Percentiles rank a stretch among this genome's conserved stretches.
phyloP scores from a whole-genome alignment of 441 rosid species.

The Metrosideros polymorpha region DNA sequence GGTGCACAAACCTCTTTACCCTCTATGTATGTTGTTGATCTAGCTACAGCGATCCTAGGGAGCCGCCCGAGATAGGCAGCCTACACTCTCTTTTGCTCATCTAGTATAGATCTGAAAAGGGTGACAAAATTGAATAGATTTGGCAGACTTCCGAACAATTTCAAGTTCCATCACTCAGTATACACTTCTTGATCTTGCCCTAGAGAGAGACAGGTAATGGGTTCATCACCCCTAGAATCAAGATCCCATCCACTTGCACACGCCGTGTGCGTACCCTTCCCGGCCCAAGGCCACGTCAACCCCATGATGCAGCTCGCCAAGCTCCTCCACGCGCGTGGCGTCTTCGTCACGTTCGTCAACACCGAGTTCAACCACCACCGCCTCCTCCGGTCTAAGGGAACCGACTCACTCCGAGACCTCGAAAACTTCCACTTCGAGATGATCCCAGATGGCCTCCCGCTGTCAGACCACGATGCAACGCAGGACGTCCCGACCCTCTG shows the following conservation, averaged over 20 bases:
- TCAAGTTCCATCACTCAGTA: conserved; percentile 13
- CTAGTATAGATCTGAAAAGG: background rate
- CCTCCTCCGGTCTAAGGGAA: conserved; percentile 1
- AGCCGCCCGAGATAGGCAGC: too few species aligned
- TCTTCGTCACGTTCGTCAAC: background rate
- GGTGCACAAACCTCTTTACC: too few species aligned
- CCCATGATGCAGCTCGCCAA: background rate
- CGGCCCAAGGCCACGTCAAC: conserved; percentile 1
- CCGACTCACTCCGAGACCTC: background rate
- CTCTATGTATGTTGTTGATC: too few species aligned
- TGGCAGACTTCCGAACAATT: conserved; percentile 16
- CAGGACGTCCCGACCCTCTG: background rate
- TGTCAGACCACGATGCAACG: background rate
- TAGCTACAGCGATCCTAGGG: too few species aligned
- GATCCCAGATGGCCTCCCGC: conserved; percentile 1
- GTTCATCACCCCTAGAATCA: background rate
- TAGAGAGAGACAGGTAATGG: background rate
- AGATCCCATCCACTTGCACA: background rate
- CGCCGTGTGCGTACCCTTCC: too few species aligned
- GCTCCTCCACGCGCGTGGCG: too few species aligned
- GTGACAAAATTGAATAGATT: background rate
- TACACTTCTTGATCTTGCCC: conserved; percentile 9
- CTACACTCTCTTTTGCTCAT: background rate
- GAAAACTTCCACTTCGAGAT: conserved; percentile 3
- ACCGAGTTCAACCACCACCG: conserved; percentile 6